Conservation (phyloP, 306 rosid species). For the Trifolium repens region DNA sequence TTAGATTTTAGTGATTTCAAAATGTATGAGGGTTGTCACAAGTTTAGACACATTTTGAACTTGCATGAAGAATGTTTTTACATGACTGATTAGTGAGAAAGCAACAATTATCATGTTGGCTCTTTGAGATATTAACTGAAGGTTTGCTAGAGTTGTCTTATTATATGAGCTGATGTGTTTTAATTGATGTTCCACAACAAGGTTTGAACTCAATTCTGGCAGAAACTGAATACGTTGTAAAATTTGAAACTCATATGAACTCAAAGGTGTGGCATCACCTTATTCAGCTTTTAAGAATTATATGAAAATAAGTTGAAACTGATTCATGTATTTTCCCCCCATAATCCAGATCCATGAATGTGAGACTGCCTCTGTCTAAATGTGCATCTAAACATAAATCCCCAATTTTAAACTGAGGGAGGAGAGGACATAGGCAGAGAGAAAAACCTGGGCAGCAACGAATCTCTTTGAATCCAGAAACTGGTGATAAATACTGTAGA, state of each 20-base stretch:
- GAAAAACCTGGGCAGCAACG: conserved; percentile 76
- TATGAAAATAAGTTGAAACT: conserved; percentile 31
- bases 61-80: not conserved
- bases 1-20: conserved; percentile 24
- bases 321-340: conserved; percentile 4
- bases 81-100: not conserved
- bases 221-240: conserved; percentile 9
- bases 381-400: conserved; percentile 14
- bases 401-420: not conserved
- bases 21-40: conserved; percentile 15
- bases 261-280: conserved; percentile 21
- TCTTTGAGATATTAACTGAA: conserved; percentile 22
- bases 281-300: conserved; percentile 10
- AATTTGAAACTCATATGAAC: conserved; percentile 8
- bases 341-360: not conserved
- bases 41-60: conserved; percentile 3
- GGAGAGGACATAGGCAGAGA: conserved; percentile 25
- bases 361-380: not conserved
- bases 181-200: not conserved
- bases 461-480: conserved; percentile 85
- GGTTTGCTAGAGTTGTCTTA: conserved; percentile 19
- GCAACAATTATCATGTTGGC: conserved; percentile 5
- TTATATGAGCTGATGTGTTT: conserved; percentile 8
- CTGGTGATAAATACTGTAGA: conserved; percentile 71
- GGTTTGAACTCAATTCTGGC: conserved; percentile 2